These are phyloP conservation scores for Rhododendron henanense DNA, from an alignment of 148 eudicot species.

Conservation along the genomic window DNA sequence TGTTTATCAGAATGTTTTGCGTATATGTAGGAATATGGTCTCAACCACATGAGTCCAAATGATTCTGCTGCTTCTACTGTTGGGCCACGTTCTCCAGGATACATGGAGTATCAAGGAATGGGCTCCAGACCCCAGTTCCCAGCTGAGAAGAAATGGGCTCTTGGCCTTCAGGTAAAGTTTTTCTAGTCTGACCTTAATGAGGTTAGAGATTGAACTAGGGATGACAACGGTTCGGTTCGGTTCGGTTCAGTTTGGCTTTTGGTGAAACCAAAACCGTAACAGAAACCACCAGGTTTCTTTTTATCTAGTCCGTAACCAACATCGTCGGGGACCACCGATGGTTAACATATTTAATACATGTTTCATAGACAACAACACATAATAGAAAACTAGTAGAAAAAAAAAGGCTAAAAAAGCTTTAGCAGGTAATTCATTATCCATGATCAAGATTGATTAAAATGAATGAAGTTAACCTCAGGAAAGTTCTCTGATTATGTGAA, in stretches of 20 bases:
- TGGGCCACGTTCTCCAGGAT: conserved; percentile 54
- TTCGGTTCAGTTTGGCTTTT: not conserved
- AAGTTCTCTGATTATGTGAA: too few relatives aligned
- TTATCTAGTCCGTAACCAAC: not conserved
- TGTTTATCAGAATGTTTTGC: not conserved
- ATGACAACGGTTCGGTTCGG: not conserved
- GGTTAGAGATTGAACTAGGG: not conserved
- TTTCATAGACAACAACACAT: not conserved
- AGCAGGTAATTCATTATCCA: not conserved
- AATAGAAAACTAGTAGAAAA: too few relatives aligned
- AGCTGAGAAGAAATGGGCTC: conserved; percentile 94
- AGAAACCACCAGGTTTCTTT: not conserved
- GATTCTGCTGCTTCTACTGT: conserved; percentile 48
- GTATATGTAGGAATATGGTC: conserved; percentile 50
- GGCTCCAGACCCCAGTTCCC: conserved; percentile 59
- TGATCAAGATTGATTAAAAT: not conserved
- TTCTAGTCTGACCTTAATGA: not conserved
- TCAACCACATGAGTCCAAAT: conserved; percentile 43
- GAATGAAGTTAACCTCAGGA: too few relatives aligned
- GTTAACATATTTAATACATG: not conserved
- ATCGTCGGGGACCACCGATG: not conserved
- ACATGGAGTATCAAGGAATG: conserved; percentile 59
- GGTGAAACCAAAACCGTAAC: not conserved
- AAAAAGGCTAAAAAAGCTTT: not conserved
- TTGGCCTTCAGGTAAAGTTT: conserved; percentile 79